phyloP scores from a whole-genome alignment of 208 protist genomes.

The Naegleria lovaniensis region DNA sequence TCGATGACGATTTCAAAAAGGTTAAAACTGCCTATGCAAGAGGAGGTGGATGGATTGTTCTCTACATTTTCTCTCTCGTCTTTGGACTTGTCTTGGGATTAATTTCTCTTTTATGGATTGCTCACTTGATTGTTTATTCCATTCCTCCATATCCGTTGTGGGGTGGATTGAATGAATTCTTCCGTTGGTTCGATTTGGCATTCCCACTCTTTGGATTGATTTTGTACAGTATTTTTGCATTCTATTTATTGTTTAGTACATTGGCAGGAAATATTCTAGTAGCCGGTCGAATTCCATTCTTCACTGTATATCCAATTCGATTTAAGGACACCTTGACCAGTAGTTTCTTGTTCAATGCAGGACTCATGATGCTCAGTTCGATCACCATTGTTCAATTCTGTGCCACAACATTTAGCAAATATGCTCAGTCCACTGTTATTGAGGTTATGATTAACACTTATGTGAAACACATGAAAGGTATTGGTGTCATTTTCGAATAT shows the following conservation, averaged over 20 bases:
- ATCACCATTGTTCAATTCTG: neutral
- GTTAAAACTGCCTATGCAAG: neutral
- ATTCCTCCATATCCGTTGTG: neutral
- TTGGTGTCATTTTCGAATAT: neutral
- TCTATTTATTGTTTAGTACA: neutral
- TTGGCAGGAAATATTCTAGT: neutral
- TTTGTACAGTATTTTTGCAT: neutral
- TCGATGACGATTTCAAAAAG: neutral
- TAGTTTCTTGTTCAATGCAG: neutral
- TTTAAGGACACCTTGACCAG: neutral
- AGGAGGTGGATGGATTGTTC: neutral
- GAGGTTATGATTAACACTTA: neutral
- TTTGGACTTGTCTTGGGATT: neutral
- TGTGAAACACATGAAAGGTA: neutral
- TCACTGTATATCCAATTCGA: neutral
- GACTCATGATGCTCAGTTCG: neutral
- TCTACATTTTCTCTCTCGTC: neutral
- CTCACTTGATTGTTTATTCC: conserved; percentile 7
- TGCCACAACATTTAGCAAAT: neutral
- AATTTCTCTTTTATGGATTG: neutral
- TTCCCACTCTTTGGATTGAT: neutral
- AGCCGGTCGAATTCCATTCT: neutral
- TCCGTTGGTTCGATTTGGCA: neutral
- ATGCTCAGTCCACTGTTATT: neutral
- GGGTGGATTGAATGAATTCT: neutral